Evolutionary conservation across 768 basidiomycete species (phyloP).

Genomic region (Phlebiopsis flavidoalba): DNA sequence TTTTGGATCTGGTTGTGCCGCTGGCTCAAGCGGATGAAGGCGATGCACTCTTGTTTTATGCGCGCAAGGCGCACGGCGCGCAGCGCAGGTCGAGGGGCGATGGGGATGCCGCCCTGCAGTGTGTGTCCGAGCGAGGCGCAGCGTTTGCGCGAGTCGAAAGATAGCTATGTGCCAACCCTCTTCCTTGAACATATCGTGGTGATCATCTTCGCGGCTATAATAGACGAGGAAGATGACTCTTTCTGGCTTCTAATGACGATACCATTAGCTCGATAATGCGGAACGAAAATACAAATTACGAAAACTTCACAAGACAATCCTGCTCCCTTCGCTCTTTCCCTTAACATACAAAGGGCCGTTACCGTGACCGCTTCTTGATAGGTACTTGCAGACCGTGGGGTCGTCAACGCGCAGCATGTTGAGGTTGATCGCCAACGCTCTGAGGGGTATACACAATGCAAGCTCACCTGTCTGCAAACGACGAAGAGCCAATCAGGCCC

Average conservation of each 20-base stretch:
- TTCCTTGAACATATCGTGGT: slow-evolving; percentile 92
- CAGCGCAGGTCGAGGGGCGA: slow-evolving; percentile 86
- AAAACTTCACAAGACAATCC: slow-evolving; percentile 90
- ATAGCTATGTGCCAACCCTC: slow-evolving; percentile 88
- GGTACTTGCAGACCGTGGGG: slow-evolving; percentile 81
- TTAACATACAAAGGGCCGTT: slow-evolving; percentile 78
- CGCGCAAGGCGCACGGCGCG: slow-evolving; percentile 87
- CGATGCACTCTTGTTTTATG: slow-evolving; percentile 89
- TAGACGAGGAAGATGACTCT: slow-evolving; percentile 81
- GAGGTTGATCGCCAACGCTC: slow-evolving; percentile 84
- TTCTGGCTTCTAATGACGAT: slow-evolving; percentile 65
- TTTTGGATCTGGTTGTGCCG: slow-evolving; percentile 56
- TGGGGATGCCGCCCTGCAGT: slow-evolving; percentile 90
- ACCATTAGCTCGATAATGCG: background rate
- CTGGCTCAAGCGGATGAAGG: slow-evolving; percentile 86
- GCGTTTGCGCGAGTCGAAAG: slow-evolving; percentile 85
- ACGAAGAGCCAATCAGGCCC: slow-evolving; percentile 2
- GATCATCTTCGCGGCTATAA: slow-evolving; percentile 83
- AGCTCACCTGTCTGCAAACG: slow-evolving; percentile 75
- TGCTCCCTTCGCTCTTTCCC: slow-evolving; percentile 89
- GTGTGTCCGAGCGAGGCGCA: slow-evolving; percentile 93
- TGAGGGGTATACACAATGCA: slow-evolving; percentile 90
- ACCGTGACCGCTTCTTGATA: slow-evolving; percentile 85
- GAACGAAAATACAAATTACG: slow-evolving; percentile 20
- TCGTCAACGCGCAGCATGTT: slow-evolving; percentile 75